Conservation (phyloP, 2,329 filamentous ascomycete species). For the Paecilomyces fulvus region DNA sequence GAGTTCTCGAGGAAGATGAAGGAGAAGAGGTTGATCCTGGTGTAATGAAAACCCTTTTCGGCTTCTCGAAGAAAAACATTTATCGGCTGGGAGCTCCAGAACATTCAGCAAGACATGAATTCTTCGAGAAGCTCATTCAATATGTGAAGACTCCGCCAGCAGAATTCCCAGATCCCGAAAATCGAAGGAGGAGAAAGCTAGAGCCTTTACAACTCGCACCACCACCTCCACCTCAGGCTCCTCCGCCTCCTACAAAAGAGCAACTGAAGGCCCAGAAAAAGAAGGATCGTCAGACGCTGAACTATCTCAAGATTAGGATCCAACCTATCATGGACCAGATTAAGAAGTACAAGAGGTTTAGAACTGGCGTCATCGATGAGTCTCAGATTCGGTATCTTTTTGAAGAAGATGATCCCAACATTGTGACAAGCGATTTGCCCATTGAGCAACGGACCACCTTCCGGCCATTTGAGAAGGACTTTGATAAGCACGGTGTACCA, state of each 20-base stretch:
- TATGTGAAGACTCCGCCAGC: constrained; percentile 71
- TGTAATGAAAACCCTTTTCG: constrained; percentile 72
- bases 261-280: constrained; percentile 74
- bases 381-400: constrained; percentile 70
- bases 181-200: constrained; percentile 77
- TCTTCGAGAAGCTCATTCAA: constrained; percentile 65
- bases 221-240: constrained; percentile 56
- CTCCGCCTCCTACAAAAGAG: constrained; percentile 59
- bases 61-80: constrained; percentile 71
- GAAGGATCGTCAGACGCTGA: constrained; percentile 73
- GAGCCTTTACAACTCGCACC: constrained; percentile 70
- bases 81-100: constrained; percentile 61
- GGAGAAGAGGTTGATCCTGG: constrained; percentile 52
- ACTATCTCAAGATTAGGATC: constrained; percentile 77
- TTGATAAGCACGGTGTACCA: constrained; percentile 68
- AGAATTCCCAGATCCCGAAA: constrained; percentile 79
- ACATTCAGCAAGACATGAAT: constrained; percentile 58
- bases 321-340: constrained; percentile 98
- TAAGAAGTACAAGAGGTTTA: constrained; percentile 86
- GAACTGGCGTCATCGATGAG: constrained; percentile 68
- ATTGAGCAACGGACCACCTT: constrained; percentile 49
- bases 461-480: constrained; percentile 70
- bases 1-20: constrained; percentile 62
- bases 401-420: constrained; percentile 68
- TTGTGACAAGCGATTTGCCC: constrained; percentile 52